Base-by-base conservation (phyloP, 163 green algal genomes). In the Scenedesmus sp. region DNA sequence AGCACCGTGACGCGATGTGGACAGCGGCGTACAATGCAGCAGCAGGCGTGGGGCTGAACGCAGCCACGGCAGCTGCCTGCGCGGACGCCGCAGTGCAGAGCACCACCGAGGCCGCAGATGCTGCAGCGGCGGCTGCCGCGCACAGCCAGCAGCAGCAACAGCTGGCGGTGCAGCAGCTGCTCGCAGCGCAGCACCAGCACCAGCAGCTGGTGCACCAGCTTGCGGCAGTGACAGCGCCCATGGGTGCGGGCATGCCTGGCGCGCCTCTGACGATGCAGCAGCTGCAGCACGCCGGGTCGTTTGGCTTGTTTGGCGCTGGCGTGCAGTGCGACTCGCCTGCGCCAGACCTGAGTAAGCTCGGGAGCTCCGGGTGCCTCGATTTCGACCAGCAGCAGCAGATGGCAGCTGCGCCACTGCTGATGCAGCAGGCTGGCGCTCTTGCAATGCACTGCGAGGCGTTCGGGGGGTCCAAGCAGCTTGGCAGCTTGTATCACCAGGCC, bases 1-100 rank as follows among this genome's bases (percentile, higher is more conserved):
- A 83, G 44, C 85, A 83, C 24, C 72, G 68, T 13, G 61, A 83
- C 26, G 85, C 85, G 24, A 89, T 89, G 85, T 89, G 85, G 85
- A 68, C 85, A 2, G 85, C 85, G 18, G 85, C 85, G 30, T 89
- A 83, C 44, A 83, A 43, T 51, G 85, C 85, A 51, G 85, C 85
- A 16, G 65, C 85, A 33, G 73, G 46, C 20, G 85, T 89, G 7
- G 85, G 85, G 20, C 68, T 89, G 26, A 59, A 70, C 22, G 30
- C 40, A 24, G 43, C 43, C 0, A 72, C 85, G 12, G 85, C 85
- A 13, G 85, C 85, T 42, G 85, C 68, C 5, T 89, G 85, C 73
- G 85, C 85, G 6, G 68, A 89, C 59, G 59, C 61, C 7, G 85
- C 85, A 0, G 85, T 89, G 85, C 85, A 89, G 68, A 44, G 30